Base-by-base conservation (phyloP, 495 filamentous ascomycete genomes). In the Penicillium simplicissimum region DNA sequence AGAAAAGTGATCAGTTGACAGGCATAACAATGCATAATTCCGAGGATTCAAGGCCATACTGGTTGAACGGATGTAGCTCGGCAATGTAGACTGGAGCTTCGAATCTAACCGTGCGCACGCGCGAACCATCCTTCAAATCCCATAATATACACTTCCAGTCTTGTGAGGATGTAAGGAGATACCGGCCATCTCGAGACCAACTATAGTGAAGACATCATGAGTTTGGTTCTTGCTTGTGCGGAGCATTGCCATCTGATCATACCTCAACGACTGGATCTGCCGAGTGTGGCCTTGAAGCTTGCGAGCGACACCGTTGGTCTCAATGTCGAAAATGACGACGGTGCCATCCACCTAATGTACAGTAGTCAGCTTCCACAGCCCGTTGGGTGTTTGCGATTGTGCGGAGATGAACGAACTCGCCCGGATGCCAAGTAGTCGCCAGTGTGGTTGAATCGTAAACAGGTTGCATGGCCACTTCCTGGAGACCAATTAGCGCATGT, bases 91-190 rank as follows among this genome's bases (percentile, higher is more conserved):
- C 91, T 2, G 94, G 91, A 6, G 93, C 92, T 60, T 91, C 89
- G 65, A 98, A 96, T 57, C 89, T 87, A 57, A 96, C 88, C 25
- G 83, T 88, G 37, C 89, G 83, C 57, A 90, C 68, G 49, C 85
- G 82, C 9, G 82, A 84, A 40, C 88, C 88, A 69, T 92, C 88
- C 63, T 88, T 81, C 48, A 98, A 75, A 75, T 98, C 96, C 95
- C 95, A 98, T 1, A 98, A 82, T 36, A 96, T 91, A 57, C 87
- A 92, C 74, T 93, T 96, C 89, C 93, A 97, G 68, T 96, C 95
- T 66, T 96, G 92, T 14, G 90, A 92, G n/a, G 90, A 87, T 61
- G 90, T 96, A 25, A 98, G 85, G n/a, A 99, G 83, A 74, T 96
- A 98, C 43, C 92, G 84, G 23, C 93, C 93, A 76, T 92, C 89